These are phyloP conservation scores for Ceratocystis smalleyi DNA, from an alignment of 2,329 filamentous ascomycete species.

Conservation along the genomic window DNA sequence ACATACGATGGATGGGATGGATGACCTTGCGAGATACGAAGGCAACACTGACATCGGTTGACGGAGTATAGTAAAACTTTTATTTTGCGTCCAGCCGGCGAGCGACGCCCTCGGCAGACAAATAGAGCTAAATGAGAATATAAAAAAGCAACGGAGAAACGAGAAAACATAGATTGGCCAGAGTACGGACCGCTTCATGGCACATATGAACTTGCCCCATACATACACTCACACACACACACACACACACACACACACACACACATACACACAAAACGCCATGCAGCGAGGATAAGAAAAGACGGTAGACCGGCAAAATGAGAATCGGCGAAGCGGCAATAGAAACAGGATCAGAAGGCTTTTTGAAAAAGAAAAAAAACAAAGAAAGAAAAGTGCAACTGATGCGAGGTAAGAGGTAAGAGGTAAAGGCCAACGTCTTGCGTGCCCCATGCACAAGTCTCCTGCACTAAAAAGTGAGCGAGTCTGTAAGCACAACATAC, in stretches of 20 bases:
- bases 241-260: background rate
- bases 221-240: conserved; percentile 8
- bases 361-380: conserved; percentile 1
- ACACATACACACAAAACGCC: conserved; percentile 5
- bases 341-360: background rate
- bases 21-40: too few species aligned
- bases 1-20: too few species aligned
- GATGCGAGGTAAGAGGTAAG: too few species aligned
- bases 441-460: too few species aligned
- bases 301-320: background rate
- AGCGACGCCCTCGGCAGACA: background rate
- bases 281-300: conserved; percentile 8
- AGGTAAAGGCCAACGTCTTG: too few species aligned
- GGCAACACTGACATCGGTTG: background rate
- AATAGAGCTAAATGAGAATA: background rate
- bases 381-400: background rate
- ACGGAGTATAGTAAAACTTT: background rate
- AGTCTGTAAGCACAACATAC: too few species aligned
- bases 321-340: background rate
- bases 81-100: background rate
- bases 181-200: background rate
- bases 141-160: background rate
- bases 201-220: background rate
- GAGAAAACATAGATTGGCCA: background rate
- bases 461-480: too few species aligned